These are phyloP conservation scores for Penicillium sp. DNA, from an alignment of 2,329 filamentous ascomycete species.

Conservation along the genomic window DNA sequence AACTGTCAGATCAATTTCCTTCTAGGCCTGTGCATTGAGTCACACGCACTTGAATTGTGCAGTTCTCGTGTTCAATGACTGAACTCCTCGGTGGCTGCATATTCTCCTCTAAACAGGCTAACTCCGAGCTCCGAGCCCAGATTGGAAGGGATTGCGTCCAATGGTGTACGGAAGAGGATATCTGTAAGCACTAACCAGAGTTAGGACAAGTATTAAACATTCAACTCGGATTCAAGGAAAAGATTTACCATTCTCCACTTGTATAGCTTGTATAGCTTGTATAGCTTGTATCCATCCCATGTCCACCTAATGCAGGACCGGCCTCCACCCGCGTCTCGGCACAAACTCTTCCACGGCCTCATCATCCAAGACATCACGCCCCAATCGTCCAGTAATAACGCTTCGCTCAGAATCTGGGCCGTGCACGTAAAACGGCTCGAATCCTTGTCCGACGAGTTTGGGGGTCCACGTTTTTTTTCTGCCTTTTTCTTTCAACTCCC, in stretches of 20 bases:
- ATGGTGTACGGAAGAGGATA: too few relatives aligned
- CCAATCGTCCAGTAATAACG: conserved; percentile 62
- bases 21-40: not conserved
- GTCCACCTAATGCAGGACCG: conserved; percentile 23
- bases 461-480: conserved; percentile 32
- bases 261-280: not conserved
- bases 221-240: too few relatives aligned
- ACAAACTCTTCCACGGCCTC: conserved; percentile 59
- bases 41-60: not conserved
- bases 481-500: not conserved
- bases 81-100: not conserved
- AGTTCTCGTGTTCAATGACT: not conserved
- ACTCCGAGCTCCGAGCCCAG: not conserved
- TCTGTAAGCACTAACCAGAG: not conserved
- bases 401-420: conserved; percentile 64
- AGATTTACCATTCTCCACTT: not conserved
- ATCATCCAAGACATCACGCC: conserved; percentile 59
- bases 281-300: not conserved
- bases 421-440: conserved; percentile 60
- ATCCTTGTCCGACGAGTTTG: conserved; percentile 35
- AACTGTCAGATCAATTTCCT: not conserved
- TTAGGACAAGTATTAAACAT: too few relatives aligned
- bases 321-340: conserved; percentile 59
- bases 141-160: not conserved
- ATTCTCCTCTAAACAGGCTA: not conserved